A percentile compares a stretch with the other conserved stretches of the same genome.
These are phyloP conservation scores for Linderniella brevidens DNA, from an alignment of 257 asterid genomes.

Conservation along the genomic window DNA sequence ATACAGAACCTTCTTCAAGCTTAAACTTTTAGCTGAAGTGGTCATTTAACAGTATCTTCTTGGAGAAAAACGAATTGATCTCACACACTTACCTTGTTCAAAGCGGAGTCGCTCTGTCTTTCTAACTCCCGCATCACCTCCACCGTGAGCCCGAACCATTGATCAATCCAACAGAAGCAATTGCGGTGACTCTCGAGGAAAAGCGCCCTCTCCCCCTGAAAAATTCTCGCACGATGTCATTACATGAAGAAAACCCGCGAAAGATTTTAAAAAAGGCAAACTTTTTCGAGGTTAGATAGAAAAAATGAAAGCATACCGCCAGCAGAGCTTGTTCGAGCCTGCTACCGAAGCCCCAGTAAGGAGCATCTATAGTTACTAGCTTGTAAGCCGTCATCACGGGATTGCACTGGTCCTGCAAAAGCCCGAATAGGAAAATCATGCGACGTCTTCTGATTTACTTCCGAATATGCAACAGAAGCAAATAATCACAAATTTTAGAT, in stretches of 20 bases:
- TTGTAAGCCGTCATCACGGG: conserved; percentile 92
- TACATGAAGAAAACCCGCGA: background rate
- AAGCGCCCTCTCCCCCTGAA: conserved; percentile 80
- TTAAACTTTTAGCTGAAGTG: no score
- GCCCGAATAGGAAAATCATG: no score
- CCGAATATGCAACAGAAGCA: no score
- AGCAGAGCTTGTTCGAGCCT: conserved; percentile 62
- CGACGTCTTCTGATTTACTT: no score
- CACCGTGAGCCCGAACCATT: conserved; percentile 59
- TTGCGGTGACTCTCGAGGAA: conserved; percentile 76
- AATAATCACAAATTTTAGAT: no score
- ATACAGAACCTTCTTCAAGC: background rate
- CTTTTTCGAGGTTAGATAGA: background rate
- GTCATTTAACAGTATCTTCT: background rate
- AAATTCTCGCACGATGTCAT: background rate
- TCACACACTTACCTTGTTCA: conserved; percentile 36
- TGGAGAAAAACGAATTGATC: background rate
- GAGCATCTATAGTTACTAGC: conserved; percentile 73
- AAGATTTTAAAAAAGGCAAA: background rate
- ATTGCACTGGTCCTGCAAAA: conserved; percentile 42
- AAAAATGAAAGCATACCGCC: conserved; percentile 32
- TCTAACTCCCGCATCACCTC: conserved; percentile 79
- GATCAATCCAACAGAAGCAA: conserved; percentile 76
- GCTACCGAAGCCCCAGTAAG: conserved; percentile 86
- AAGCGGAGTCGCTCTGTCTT: conserved; percentile 50